Base-by-base conservation (phyloP, 1,284 basidiomycete genomes). In the Sporisorium iseilematis-ciliati region DNA sequence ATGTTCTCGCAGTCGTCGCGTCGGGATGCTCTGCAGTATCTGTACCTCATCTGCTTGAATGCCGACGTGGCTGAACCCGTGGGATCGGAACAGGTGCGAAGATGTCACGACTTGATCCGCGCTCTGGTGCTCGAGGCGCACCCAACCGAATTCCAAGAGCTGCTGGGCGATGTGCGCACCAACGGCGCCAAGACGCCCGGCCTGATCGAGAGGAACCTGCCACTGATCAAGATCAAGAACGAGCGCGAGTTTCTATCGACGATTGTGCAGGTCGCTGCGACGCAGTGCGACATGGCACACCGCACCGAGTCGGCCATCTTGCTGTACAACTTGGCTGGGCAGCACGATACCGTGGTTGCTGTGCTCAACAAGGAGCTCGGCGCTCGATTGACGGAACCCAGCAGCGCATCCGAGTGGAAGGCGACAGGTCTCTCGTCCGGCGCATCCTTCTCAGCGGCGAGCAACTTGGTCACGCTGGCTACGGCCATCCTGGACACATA, bases 241-340 rank as follows among this genome's bases (percentile, higher is more conserved):
- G 87, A 88, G 61, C 87, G 90, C 51, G 90, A 92, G 57, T 97
- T 92, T 87, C 91, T 95, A 60, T 90, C 90, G 38, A 89, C 92
- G 42, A 93, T 98, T 64, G 92, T 98, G 58, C 87, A 91, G 66
- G 90, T 91, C 12, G 93, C 94, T 0, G 93, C 95, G 1, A 88
- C 89, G 56, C 89, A 93, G 79, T 91, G 89, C 88, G 63, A 92
- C 89, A 86, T 90, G 51, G 88, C 89, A 70, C 86, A 88, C 54
- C 91, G 92, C 31, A 91, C 93, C 46, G 89, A 91, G 6, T 94
- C 98, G 85, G 94, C 95, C 2, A 95, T 99, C 86, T 92, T 96
- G 85, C 88, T 99, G 50, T 98, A 94, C 88, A 96, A 98, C 86
- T 90, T 98, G 40, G 94, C 95, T 0, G 93, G 93, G 41, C 93